These are phyloP conservation scores for Arabidopsis lyrata DNA, from an alignment of 441 rosid genomes.

Conservation along the genomic window DNA sequence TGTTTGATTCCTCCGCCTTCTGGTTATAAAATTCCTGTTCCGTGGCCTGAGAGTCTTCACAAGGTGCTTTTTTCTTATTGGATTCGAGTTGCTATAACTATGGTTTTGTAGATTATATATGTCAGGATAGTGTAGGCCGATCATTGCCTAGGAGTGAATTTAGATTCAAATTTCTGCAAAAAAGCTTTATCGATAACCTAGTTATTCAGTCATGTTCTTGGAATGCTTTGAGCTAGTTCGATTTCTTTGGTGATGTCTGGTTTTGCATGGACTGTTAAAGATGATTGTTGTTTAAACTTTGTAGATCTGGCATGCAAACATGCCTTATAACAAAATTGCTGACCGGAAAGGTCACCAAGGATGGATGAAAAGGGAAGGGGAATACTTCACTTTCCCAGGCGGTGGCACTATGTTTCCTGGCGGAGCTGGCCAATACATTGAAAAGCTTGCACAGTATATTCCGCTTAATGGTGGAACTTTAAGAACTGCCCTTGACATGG, in stretches of 20 bases:
- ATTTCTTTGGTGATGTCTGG: background rate
- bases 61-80: constrained; percentile 56
- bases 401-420: constrained; percentile 98
- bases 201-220: background rate
- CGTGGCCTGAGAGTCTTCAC: constrained; percentile 92
- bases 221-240: constrained; percentile 16
- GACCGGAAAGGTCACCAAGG: constrained; percentile 98
- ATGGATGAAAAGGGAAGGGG: constrained; percentile 95
- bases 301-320: constrained; percentile 95
- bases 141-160: background rate
- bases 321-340: constrained; percentile 94
- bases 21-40: constrained; percentile 83
- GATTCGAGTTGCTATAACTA: background rate
- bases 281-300: constrained; percentile 15
- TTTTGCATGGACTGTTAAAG: constrained; percentile 6
- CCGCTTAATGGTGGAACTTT: constrained; percentile 74
- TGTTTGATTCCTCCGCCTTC: constrained; percentile 89
- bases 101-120: background rate
- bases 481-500: constrained; percentile 96
- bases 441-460: constrained; percentile 85
- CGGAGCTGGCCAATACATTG: constrained; percentile 89
- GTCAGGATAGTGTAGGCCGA: background rate
- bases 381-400: constrained; percentile 83
- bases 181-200: background rate
- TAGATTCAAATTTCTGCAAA: background rate